Percentiles rank a stretch among this genome's conserved stretches.
Evolutionary conservation across 2,329 filamentous ascomycete genomes (phyloP).

Genomic region (Diaporthe ampelina): DNA sequence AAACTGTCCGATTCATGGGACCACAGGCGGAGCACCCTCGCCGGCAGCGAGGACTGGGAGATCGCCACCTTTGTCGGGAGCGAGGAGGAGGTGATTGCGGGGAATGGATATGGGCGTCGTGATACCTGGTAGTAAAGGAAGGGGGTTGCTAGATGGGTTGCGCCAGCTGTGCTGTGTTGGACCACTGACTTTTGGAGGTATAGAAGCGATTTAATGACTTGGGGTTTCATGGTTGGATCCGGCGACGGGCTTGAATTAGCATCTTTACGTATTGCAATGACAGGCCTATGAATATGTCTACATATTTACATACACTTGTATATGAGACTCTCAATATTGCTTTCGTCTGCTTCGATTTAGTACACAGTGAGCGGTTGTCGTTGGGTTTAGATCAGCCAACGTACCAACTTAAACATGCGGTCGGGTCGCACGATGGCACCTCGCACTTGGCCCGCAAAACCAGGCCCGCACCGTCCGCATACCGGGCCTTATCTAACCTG

Average conservation of each 20-base stretch:
- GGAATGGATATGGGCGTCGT: conserved; percentile 26
- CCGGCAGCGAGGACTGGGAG: conserved; percentile 38
- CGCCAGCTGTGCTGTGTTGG: conserved; percentile 41
- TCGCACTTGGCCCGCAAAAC: background rate
- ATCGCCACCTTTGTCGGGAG: conserved; percentile 38
- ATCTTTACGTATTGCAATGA: conserved; percentile 28
- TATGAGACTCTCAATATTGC: background rate
- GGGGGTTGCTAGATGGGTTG: conserved; percentile 21
- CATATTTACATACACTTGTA: background rate
- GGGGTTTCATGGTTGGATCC: background rate
- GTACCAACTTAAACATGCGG: background rate
- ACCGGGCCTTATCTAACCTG: too few relatives aligned
- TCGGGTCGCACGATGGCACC: background rate
- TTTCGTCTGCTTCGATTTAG: background rate
- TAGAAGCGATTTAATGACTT: conserved; percentile 20
- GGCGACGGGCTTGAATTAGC: conserved; percentile 4
- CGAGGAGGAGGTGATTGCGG: conserved; percentile 39
- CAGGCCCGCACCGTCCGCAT: background rate
- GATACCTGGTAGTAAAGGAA: conserved; percentile 23
- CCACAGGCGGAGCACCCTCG: conserved; percentile 29
- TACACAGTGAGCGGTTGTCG: background rate
- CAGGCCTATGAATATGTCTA: conserved; percentile 16
- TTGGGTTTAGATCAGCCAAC: too few relatives aligned
- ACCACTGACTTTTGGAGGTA: background rate
- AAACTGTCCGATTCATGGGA: conserved; percentile 42